A percentile compares a stretch with the other conserved stretches of the same genome.
phyloP scores from a whole-genome alignment of 108 stramenopile genomes.

The Discostella stelligeroides region DNA sequence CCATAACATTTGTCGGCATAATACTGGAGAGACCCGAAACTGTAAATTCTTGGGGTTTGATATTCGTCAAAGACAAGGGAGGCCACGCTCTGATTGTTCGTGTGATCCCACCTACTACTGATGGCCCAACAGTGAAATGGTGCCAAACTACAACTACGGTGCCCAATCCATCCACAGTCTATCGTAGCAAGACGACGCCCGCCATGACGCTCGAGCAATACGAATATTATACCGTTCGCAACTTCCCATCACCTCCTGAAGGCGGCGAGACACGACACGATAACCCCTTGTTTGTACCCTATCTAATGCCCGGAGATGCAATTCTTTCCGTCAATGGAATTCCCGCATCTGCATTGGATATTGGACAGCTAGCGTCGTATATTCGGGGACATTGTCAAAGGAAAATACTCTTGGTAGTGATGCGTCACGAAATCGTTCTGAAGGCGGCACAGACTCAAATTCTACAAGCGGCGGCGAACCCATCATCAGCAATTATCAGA shows the following conservation, averaged over 20 bases:
- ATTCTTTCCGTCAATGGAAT: slow-evolving; percentile 45
- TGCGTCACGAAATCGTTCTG: slow-evolving; percentile 34
- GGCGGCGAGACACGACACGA: neutral
- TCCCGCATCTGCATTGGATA: slow-evolving; percentile 25
- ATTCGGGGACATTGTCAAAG: slow-evolving; percentile 28
- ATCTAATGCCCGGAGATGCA: slow-evolving; percentile 39
- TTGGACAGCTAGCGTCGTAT: slow-evolving; percentile 14
- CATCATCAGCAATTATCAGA: neutral
- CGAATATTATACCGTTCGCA: slow-evolving; percentile 10
- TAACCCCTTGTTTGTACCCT: neutral
- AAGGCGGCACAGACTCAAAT: slow-evolving; percentile 26
- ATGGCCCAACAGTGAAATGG: slow-evolving; percentile 19
- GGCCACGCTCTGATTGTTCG: slow-evolving; percentile 32
- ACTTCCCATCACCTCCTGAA: slow-evolving; percentile 16
- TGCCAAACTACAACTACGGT: slow-evolving; percentile 19
- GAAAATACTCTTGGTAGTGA: slow-evolving; percentile 25
- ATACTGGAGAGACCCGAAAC: slow-evolving; percentile 18
- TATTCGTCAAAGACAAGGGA: slow-evolving; percentile 25
- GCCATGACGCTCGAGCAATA: slow-evolving; percentile 1
- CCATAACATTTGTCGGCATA: slow-evolving; percentile 28
- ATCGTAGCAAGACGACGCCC: neutral
- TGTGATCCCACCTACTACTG: neutral
- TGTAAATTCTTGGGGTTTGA: slow-evolving; percentile 34
- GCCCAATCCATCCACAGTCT: slow-evolving; percentile 28
- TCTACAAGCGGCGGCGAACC: neutral